Evolutionary conservation across 2,329 filamentous ascomycete species (phyloP).

Genomic region (Fusarium xylarioides): DNA sequence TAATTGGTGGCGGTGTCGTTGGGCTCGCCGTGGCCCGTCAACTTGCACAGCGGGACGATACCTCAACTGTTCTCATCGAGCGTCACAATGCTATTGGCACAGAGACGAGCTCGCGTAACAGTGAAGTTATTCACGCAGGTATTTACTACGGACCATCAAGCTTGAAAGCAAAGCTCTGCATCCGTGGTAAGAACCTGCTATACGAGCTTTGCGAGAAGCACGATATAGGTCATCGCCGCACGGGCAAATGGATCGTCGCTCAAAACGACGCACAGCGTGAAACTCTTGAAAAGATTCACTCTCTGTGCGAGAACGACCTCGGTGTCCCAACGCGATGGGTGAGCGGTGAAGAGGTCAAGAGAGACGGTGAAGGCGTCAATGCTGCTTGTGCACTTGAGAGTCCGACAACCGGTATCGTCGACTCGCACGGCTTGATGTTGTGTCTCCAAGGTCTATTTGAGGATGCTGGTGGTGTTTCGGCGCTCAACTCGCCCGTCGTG

Average conservation of each 20-base stretch:
- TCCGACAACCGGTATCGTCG: slow-evolving; percentile 87
- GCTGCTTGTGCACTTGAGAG: slow-evolving; percentile 78
- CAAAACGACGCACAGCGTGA: slow-evolving; percentile 77
- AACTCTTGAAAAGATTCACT: slow-evolving; percentile 64
- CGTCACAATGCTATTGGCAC: slow-evolving; percentile 78
- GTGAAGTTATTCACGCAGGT: slow-evolving; percentile 95
- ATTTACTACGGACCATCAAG: slow-evolving; percentile 83
- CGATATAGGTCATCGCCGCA: slow-evolving; percentile 75
- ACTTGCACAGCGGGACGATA: slow-evolving; percentile 69
- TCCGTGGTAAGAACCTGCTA: slow-evolving; percentile 77
- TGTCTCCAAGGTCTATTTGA: slow-evolving; percentile 81
- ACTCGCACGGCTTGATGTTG: slow-evolving; percentile 86
- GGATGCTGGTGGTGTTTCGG: slow-evolving; percentile 77
- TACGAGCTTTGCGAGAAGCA: slow-evolving; percentile 79
- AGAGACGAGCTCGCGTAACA: slow-evolving; percentile 90
- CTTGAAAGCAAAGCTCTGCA: slow-evolving; percentile 85
- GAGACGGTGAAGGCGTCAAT: slow-evolving; percentile 77
- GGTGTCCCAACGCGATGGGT: slow-evolving; percentile 79
- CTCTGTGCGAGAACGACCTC: slow-evolving; percentile 51
- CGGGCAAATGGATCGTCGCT: slow-evolving; percentile 95
- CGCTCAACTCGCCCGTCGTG: slow-evolving; percentile 73
- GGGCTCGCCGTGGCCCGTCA: slow-evolving; percentile 82
- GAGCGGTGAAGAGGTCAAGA: slow-evolving; percentile 65
- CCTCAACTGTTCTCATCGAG: slow-evolving; percentile 81
- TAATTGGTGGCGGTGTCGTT: slow-evolving; percentile 72